Evolutionary conservation across 495 filamentous ascomycete species (phyloP).

Genomic region (Cercophora newfieldiana): DNA sequence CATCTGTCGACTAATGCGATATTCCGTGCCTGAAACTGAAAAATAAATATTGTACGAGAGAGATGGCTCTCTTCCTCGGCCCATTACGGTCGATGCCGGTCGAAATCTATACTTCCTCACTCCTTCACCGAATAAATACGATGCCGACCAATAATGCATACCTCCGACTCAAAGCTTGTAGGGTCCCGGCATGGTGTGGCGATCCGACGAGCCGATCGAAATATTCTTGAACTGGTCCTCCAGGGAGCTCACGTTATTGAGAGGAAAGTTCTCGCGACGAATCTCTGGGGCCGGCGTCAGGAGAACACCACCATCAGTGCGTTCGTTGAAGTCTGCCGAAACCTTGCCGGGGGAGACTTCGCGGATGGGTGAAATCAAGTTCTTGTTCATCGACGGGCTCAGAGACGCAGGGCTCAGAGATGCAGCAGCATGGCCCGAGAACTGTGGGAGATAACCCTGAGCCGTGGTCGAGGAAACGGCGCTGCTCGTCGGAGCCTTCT

Average conservation of each 20-base stretch:
- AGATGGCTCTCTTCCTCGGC: conserved; percentile 16
- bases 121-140: background rate
- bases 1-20: conserved; percentile 13
- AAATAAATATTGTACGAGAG: conserved; percentile 17
- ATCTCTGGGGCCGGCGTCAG: conserved; percentile 33
- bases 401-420: conserved; percentile 48
- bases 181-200: conserved; percentile 1
- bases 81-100: background rate
- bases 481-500: conserved; percentile 45
- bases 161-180: conserved; percentile 1
- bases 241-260: conserved; percentile 25
- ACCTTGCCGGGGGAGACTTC: conserved; percentile 29
- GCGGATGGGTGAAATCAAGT: conserved; percentile 25
- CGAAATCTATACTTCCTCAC: conserved; percentile 4
- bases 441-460: conserved; percentile 49
- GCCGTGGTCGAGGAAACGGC: conserved; percentile 48
- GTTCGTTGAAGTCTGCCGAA: conserved; percentile 15
- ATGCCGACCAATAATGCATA: background rate
- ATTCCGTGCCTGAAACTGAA: conserved; percentile 19
- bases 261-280: conserved; percentile 46
- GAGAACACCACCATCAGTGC: conserved; percentile 25
- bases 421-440: conserved; percentile 42
- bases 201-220: conserved; percentile 18
- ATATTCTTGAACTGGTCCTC: conserved; percentile 35
- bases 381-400: conserved; percentile 39